A percentile compares a stretch with the other conserved stretches of the same genome.
Evolutionary conservation across 2,329 filamentous ascomycete genomes (phyloP).

Genomic region (Leptographium galeiforme): DNA sequence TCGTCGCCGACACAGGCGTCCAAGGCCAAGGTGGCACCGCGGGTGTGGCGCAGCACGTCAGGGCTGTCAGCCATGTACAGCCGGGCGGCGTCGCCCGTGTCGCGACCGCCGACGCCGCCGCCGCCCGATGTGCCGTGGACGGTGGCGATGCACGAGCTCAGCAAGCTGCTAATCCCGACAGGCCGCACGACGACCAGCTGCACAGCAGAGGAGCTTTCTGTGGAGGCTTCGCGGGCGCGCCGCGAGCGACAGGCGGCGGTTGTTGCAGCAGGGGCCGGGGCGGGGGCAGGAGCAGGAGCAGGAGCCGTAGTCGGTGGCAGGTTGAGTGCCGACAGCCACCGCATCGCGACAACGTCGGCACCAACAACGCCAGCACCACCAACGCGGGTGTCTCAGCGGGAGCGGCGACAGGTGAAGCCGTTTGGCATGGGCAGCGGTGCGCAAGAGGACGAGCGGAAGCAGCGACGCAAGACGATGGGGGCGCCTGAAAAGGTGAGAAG

Average conservation of each 20-base stretch:
- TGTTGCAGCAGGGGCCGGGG: slow-evolving; percentile 33
- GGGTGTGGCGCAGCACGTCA: slow-evolving; percentile 50
- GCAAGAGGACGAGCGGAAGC: slow-evolving; percentile 29
- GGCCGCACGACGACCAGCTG: slow-evolving; percentile 65
- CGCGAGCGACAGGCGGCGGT: slow-evolving; percentile 47
- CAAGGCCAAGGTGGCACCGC: slow-evolving; percentile 59
- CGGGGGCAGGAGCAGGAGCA: slow-evolving; percentile 51
- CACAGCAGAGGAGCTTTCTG: slow-evolving; percentile 64
- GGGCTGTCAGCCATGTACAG: slow-evolving; percentile 29
- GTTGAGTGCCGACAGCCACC: no score
- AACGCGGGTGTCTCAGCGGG: slow-evolving; percentile 60
- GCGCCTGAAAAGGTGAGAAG: background rate
- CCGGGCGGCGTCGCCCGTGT: slow-evolving; percentile 14
- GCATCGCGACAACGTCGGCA: slow-evolving; percentile 32
- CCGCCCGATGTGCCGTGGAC: slow-evolving; percentile 78
- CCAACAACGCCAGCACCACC: slow-evolving; percentile 22
- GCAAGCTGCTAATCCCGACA: slow-evolving; percentile 65
- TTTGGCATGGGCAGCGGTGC: slow-evolving; percentile 35
- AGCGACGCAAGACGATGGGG: slow-evolving; percentile 49
- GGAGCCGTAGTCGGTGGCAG: slow-evolving; percentile 37
- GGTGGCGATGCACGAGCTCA: slow-evolving; percentile 69
- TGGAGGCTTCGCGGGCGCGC: slow-evolving; percentile 48
- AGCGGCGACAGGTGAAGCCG: slow-evolving; percentile 48
- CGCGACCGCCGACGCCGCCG: slow-evolving; percentile 47
- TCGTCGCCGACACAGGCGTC: slow-evolving; percentile 82